phyloP scores from a whole-genome alignment of 1,139 yeast genomes.

The Spathaspora sp. region DNA sequence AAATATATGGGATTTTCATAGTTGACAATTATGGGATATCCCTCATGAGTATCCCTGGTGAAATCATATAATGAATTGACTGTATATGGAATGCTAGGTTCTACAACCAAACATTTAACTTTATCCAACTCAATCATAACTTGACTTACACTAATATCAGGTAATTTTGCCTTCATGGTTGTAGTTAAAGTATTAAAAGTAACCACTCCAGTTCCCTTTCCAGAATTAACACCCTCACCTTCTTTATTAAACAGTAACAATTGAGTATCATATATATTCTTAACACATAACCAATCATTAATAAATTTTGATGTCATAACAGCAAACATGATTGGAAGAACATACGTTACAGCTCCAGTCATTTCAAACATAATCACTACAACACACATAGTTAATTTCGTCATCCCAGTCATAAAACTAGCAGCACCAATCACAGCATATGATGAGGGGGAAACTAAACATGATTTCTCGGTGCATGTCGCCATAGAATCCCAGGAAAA shows the following conservation, averaged over 20 bases:
- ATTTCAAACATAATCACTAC: constrained; percentile 58
- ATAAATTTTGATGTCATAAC: constrained; percentile 53
- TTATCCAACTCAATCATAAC: constrained; percentile 34
- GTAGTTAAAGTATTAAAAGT: constrained; percentile 34
- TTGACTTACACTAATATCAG: constrained; percentile 29
- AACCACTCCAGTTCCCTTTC: constrained; percentile 44
- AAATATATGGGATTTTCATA: constrained; percentile 26
- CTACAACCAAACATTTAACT: constrained; percentile 29
- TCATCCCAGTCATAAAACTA: constrained; percentile 55
- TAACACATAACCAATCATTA: constrained; percentile 46
- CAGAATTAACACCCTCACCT: constrained; percentile 23
- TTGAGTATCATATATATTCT: constrained; percentile 52
- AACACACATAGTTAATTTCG: constrained; percentile 55
- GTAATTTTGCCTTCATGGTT: constrained; percentile 29
- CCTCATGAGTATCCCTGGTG: constrained; percentile 41
- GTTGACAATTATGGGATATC: constrained; percentile 39
- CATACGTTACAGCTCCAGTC: constrained; percentile 60
- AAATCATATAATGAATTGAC: constrained; percentile 19
- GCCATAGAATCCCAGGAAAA: constrained; percentile 40
- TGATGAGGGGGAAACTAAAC: constrained; percentile 56
- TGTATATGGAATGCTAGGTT: constrained; percentile 31
- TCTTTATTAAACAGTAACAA: constrained; percentile 29
- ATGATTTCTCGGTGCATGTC: constrained; percentile 52
- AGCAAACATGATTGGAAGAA: constrained; percentile 58
- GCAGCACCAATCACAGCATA: constrained; percentile 66